Percentiles rank a stretch among this genome's conserved stretches.
phyloP scores from a whole-genome alignment of 108 stramenopile species.

The Conticribra weissflogii region DNA sequence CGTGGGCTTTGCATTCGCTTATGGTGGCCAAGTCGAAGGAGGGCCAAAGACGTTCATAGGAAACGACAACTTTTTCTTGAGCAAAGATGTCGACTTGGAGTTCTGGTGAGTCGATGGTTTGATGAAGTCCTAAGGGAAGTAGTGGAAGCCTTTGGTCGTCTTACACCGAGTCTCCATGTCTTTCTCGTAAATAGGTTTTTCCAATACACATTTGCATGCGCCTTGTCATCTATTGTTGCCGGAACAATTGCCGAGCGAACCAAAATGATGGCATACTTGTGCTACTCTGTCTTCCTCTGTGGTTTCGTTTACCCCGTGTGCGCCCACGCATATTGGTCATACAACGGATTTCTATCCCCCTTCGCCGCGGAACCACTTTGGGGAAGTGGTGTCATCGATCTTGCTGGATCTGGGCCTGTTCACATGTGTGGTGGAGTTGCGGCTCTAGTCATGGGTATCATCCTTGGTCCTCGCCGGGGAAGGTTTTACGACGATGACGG shows the following conservation, averaged over 20 bases:
- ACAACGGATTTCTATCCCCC: constrained; percentile 49
- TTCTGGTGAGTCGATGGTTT: constrained; percentile 29
- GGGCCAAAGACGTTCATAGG: constrained; percentile 71
- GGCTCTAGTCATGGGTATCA: constrained; percentile 54
- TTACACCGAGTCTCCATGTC: not conserved
- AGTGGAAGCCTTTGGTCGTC: not conserved
- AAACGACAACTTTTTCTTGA: constrained; percentile 61
- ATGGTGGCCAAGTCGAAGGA: constrained; percentile 47
- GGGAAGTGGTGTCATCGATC: constrained; percentile 72
- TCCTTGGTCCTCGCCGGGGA: constrained; percentile 73
- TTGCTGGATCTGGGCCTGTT: constrained; percentile 83
- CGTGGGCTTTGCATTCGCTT: constrained; percentile 86
- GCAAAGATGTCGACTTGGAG: constrained; percentile 29
- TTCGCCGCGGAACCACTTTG: constrained; percentile 57
- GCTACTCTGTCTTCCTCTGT: constrained; percentile 61
- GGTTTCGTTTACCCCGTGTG: constrained; percentile 74
- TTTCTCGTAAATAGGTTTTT: constrained; percentile 60
- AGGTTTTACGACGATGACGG: constrained; percentile 86
- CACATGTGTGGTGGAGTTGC: constrained; percentile 72
- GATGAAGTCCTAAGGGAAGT: not conserved
- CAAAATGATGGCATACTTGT: constrained; percentile 68
- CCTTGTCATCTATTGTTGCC: constrained; percentile 66
- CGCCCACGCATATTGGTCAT: constrained; percentile 48
- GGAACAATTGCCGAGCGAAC: constrained; percentile 78
- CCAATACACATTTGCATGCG: constrained; percentile 62